Conservation (phyloP, 352 stramenopile genomes). For the Pythium aristosporum region DNA sequence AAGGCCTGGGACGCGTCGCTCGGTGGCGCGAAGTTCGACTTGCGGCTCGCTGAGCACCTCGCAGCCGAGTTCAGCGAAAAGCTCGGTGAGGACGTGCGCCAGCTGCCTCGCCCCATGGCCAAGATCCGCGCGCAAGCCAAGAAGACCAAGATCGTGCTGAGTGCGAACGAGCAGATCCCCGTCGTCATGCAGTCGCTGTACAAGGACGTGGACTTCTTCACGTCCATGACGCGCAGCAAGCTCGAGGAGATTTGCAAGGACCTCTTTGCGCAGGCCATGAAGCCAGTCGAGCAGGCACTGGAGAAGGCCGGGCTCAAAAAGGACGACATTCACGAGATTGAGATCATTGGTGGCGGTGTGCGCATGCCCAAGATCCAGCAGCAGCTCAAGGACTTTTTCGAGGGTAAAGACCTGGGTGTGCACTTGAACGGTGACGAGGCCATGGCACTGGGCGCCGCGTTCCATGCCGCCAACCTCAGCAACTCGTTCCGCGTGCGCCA, state of each 20-base stretch:
- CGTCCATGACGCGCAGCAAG: constrained; percentile 86
- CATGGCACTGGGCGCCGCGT: constrained; percentile 95
- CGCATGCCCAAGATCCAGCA: constrained; percentile 95
- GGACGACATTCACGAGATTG: constrained; percentile 92
- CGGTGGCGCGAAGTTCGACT: constrained; percentile 92
- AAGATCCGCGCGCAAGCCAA: constrained; percentile 95
- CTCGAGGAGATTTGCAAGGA: constrained; percentile 91
- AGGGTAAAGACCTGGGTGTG: constrained; percentile 88
- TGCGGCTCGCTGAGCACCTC: constrained; percentile 92
- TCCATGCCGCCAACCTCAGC: constrained; percentile 95
- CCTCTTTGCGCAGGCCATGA: constrained; percentile 84
- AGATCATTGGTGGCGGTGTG: constrained; percentile 97
- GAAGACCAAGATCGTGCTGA: constrained; percentile 98
- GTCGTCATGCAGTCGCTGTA: constrained; percentile 93
- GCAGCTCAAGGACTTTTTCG: constrained; percentile 71
- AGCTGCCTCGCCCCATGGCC: constrained; percentile 89
- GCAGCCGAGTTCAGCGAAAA: constrained; percentile 93
- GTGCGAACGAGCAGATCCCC: constrained; percentile 96
- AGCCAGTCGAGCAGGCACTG: constrained; percentile 88
- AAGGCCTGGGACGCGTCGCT: constrained; percentile 94
- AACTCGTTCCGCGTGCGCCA: constrained; percentile 95
- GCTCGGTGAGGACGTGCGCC: constrained; percentile 90
- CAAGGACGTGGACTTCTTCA: constrained; percentile 94
- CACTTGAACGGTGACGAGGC: constrained; percentile 99
- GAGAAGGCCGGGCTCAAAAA: constrained; percentile 87